Evolutionary conservation across 768 basidiomycete genomes (phyloP).

Genomic region (Russula emetica): DNA sequence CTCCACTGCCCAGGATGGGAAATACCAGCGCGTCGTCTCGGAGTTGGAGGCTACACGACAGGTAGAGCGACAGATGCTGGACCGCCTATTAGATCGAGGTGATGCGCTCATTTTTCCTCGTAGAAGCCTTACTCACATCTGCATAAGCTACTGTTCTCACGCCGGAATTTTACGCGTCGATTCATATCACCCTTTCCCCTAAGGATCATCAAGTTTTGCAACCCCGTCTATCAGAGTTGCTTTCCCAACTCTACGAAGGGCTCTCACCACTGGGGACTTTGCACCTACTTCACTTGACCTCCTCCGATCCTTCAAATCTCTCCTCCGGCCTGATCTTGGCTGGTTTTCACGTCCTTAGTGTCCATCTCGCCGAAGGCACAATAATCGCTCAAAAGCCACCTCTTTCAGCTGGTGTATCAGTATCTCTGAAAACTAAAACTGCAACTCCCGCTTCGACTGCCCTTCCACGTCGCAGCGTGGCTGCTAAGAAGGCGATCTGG

Average conservation of each 20-base stretch:
- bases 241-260: conserved; percentile 56
- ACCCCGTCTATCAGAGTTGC: conserved; percentile 50
- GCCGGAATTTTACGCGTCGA: conserved; percentile 54
- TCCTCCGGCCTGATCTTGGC: conserved; percentile 57
- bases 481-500: conserved; percentile 89
- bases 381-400: conserved; percentile 71
- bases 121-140: background rate
- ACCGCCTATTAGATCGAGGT: conserved; percentile 81
- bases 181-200: conserved; percentile 61
- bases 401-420: conserved; percentile 38
- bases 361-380: conserved; percentile 37
- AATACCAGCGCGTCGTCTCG: conserved; percentile 67
- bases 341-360: conserved; percentile 59
- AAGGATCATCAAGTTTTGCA: conserved; percentile 57
- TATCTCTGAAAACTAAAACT: conserved; percentile 41
- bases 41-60: conserved; percentile 49
- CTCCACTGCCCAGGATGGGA: conserved; percentile 71
- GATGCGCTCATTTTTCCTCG: conserved; percentile 27
- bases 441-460: conserved; percentile 21
- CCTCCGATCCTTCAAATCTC: conserved; percentile 40
- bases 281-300: conserved; percentile 53
- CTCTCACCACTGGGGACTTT: conserved; percentile 67
- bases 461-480: conserved; percentile 53
- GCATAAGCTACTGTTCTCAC: conserved; percentile 53
- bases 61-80: conserved; percentile 78